These are phyloP conservation scores for Saksenaea oblongispora DNA, from an alignment of 371 early-diverging fungal species.

Conservation along the genomic window DNA sequence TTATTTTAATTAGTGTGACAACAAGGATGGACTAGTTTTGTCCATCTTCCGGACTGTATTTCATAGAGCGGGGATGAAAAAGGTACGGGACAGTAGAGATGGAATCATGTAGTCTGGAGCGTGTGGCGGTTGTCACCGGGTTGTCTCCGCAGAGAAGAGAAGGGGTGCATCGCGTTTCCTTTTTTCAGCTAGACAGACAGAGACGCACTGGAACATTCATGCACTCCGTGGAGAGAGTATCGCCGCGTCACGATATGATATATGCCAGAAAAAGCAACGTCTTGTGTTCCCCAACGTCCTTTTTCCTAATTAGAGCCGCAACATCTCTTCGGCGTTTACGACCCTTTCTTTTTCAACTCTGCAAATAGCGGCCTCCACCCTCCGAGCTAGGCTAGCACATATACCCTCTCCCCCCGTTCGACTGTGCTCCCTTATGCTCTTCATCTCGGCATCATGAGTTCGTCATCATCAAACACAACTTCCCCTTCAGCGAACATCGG, in stretches of 20 bases:
- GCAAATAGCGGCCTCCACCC: background rate
- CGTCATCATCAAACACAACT: constrained; percentile 1
- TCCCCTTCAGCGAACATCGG: constrained; percentile 10
- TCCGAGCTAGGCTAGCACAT: constrained; percentile 2
- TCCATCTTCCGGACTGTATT: too few relatives aligned
- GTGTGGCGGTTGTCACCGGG: background rate
- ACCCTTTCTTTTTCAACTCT: background rate
- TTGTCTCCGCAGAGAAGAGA: background rate
- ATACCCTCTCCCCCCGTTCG: background rate
- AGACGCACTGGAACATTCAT: constrained; percentile 5
- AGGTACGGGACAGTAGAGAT: too few relatives aligned
- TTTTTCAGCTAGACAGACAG: background rate
- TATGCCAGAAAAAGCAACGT: constrained; percentile 1
- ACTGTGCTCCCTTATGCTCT: background rate
- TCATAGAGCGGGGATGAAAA: too few relatives aligned
- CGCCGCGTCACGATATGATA: background rate
- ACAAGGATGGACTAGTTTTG: too few relatives aligned
- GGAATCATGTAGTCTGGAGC: background rate
- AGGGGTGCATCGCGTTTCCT: constrained; percentile 4
- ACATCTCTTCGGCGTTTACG: constrained; percentile 5
- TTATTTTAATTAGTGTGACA: too few relatives aligned
- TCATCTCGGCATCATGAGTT: constrained; percentile 1
- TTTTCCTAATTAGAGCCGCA: constrained; percentile 5
- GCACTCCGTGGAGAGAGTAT: constrained; percentile 5
- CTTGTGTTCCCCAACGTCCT: background rate